phyloP scores from a whole-genome alignment of 148 eudicot genomes.

The Pouteria glomerata region DNA sequence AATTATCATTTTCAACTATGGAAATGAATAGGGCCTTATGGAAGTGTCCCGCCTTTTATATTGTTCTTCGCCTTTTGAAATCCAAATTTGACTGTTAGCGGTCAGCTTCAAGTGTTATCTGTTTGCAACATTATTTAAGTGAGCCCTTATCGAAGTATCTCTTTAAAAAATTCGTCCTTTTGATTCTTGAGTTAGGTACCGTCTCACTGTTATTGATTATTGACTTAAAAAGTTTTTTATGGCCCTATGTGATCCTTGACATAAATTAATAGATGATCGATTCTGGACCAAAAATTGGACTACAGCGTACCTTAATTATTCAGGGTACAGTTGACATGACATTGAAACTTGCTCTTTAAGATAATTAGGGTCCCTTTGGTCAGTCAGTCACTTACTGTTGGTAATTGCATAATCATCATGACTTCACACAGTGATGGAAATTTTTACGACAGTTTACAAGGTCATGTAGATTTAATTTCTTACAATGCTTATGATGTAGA shows the following conservation, averaged over 20 bases:
- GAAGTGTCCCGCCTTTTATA: background rate
- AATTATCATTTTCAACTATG: background rate
- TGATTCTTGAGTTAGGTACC: background rate
- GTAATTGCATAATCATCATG: background rate
- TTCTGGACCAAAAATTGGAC: background rate
- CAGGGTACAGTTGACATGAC: background rate
- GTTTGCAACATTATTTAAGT: background rate
- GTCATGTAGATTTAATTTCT: background rate
- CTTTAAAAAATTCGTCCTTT: background rate
- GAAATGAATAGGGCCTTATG: background rate
- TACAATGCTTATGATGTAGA: slow-evolving; percentile 30
- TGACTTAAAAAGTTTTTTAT: background rate
- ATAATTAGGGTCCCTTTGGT: background rate
- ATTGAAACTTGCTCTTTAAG: background rate
- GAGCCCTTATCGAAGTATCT: background rate
- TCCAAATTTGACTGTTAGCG: background rate
- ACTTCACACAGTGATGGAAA: background rate
- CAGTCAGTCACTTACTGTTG: background rate
- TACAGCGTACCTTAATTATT: background rate
- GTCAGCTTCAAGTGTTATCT: background rate
- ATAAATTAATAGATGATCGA: background rate
- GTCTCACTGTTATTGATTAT: background rate
- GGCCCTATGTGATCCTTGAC: too few species aligned
- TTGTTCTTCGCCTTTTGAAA: background rate
- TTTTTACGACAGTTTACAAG: background rate